Evolutionary conservation across 2,329 filamentous ascomycete genomes (phyloP).

Genomic region (Clarireedia hainanense): DNA sequence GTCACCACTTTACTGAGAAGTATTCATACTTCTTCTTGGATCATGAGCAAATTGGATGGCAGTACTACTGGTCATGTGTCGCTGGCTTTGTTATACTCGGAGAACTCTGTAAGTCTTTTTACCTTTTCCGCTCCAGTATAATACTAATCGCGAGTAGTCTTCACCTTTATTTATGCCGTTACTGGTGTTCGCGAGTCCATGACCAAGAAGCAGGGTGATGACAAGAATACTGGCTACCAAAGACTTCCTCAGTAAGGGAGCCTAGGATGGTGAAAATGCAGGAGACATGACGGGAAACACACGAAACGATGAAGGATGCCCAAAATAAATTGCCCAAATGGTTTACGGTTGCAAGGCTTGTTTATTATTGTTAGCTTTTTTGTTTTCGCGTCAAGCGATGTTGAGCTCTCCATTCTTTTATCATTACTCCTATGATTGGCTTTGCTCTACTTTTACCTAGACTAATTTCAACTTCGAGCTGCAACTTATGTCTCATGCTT

Average conservation of each 20-base stretch:
- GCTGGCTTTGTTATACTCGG: slow-evolving; percentile 15
- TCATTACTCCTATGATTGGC: neutral
- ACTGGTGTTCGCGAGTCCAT: slow-evolving; percentile 18
- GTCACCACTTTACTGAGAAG: slow-evolving; percentile 20
- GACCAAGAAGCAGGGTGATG: slow-evolving; percentile 15
- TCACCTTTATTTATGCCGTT: slow-evolving; percentile 17
- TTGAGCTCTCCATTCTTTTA: neutral
- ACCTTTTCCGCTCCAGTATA: neutral
- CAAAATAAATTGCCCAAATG: neutral
- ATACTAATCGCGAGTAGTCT: slow-evolving; percentile 12
- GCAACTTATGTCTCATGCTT: neutral
- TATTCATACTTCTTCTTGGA: slow-evolving; percentile 29
- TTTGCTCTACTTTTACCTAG: neutral
- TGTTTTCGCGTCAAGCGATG: neutral
- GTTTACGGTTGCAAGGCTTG: neutral
- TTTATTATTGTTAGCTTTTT: neutral
- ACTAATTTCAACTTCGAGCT: neutral
- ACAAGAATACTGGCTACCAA: slow-evolving; percentile 17
- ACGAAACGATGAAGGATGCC: neutral
- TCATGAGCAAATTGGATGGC: slow-evolving; percentile 21
- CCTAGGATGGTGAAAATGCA: neutral
- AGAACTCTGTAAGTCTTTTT: slow-evolving; percentile 19
- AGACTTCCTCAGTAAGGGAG: slow-evolving; percentile 18
- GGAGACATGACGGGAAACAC: neutral
- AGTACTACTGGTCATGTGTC: slow-evolving; percentile 19